Base-by-base conservation (phyloP, 306 rosid species). In the Vicia villosa region DNA sequence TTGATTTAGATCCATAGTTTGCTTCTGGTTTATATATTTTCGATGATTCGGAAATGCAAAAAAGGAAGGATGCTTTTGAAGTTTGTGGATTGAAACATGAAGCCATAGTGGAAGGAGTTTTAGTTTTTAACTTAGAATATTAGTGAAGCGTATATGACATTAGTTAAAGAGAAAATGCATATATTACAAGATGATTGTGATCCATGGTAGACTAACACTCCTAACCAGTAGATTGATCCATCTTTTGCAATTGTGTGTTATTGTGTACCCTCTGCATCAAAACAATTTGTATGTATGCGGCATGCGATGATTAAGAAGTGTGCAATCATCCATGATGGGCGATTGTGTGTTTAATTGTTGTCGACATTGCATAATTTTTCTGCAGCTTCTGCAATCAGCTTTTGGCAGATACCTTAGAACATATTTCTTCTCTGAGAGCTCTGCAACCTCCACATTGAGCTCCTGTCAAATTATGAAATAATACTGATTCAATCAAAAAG, bases 1-100 rank as follows among this genome's bases (percentile, higher is more conserved):
- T 51, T 10, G 15, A 30, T 49, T 28, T 20, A 74, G 73, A 74
- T 66, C 79, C 34, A 30, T 74, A 20, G 20, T 1, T 37, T 69
- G 5, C 24, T 24, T 55, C 10, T 46, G 10, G 1, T n/a, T 34
- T 61, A 34, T 30, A 0, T 62, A 4, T 54, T 52, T n/a, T 68
- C 16, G 7, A 55, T 16, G 69, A 54, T 65, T 20, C 40, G 8
- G n/a, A 5, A 14, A 52, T 55, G n/a, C 43, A 0, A 26, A 9
- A 9, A 10, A 26, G 10, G 47, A 70, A 55, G 65, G 17, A 5
- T 55, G 54, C 46, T 34, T 16, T 45, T 13, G 34, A 28, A 41
- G 42, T 51, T 66, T 60, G 66, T 37, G 15, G 38, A 41, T 61
- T 56, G 63, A 68, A 58, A 58, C 22, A 22, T 47, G 54, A 75